phyloP scores from a whole-genome alignment of 768 basidiomycete genomes.

The Sistotremastrum niveocremeum region DNA sequence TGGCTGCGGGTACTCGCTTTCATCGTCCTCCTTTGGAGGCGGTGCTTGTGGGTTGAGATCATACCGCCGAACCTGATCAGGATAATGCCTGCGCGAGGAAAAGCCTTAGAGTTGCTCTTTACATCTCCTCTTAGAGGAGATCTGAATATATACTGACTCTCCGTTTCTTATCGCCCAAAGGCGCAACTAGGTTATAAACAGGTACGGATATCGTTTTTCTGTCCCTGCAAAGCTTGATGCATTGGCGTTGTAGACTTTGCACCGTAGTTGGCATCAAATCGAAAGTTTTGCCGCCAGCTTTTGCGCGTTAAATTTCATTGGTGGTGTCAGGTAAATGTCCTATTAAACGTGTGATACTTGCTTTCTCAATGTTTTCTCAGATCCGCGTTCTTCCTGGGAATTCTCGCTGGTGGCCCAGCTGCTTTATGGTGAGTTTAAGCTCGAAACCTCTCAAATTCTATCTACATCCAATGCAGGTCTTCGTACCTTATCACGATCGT shows the following conservation, averaged over 20 bases:
- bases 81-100: constrained; percentile 98
- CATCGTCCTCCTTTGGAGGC: constrained; percentile 6
- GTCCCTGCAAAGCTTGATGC: constrained; percentile 1
- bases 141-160: constrained; percentile 35
- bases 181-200: constrained; percentile 69
- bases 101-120: constrained; percentile 58
- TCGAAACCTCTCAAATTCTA: background rate
- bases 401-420: constrained; percentile 75
- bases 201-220: constrained; percentile 24
- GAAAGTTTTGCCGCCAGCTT: constrained; percentile 86
- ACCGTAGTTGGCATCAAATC: constrained; percentile 70
- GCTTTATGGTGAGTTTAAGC: constrained; percentile 52
- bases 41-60: constrained; percentile 62
- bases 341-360: constrained; percentile 2
- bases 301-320: constrained; percentile 83
- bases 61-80: constrained; percentile 99
- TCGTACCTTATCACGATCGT: constrained; percentile 71
- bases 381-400: constrained; percentile 65
- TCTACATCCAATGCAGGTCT: constrained; percentile 37
- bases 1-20: constrained; percentile 80
- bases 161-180: constrained; percentile 26
- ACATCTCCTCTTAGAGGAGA: constrained; percentile 26
- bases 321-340: constrained; percentile 53
- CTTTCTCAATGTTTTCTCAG: constrained; percentile 22
- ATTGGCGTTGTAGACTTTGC: constrained; percentile 47